phyloP scores from a whole-genome alignment of 257 asterid genomes.

The Jacaranda mimosifolia region DNA sequence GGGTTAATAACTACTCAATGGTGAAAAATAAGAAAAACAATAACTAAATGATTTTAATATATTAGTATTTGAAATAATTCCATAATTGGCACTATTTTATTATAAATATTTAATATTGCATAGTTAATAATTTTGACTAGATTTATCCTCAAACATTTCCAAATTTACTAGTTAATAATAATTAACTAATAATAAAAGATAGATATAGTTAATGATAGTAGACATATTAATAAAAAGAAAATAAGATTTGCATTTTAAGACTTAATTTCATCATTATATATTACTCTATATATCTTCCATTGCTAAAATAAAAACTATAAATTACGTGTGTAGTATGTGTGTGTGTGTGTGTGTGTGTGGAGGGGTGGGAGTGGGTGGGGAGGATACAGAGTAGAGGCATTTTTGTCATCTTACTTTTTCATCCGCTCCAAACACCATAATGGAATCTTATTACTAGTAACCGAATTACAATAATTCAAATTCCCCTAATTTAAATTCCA shows the following conservation, averaged over 20 bases:
- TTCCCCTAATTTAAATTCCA: not conserved
- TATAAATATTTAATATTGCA: not conserved
- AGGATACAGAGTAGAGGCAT: not conserved
- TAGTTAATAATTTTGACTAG: not conserved
- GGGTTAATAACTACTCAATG: too few species aligned
- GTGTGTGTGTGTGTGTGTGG: too few species aligned
- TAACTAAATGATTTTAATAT: not conserved
- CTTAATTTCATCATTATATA: too few species aligned
- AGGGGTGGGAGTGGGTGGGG: too few species aligned
- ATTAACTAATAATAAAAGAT: not conserved
- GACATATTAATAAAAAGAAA: too few species aligned
- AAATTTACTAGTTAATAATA: not conserved
- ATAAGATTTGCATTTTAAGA: too few species aligned
- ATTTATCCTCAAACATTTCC: not conserved
- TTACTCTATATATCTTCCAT: too few species aligned
- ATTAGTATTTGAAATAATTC: not conserved
- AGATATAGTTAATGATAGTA: not conserved
- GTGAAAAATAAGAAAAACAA: not conserved
- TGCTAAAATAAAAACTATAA: too few species aligned
- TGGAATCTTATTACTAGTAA: not conserved
- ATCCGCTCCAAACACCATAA: not conserved
- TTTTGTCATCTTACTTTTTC: not conserved
- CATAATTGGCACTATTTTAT: not conserved
- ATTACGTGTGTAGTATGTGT: too few species aligned
- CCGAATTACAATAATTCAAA: not conserved